Evolutionary conservation across 2,329 filamentous ascomycete species (phyloP).

Genomic region (Penicillium nordicum): DNA sequence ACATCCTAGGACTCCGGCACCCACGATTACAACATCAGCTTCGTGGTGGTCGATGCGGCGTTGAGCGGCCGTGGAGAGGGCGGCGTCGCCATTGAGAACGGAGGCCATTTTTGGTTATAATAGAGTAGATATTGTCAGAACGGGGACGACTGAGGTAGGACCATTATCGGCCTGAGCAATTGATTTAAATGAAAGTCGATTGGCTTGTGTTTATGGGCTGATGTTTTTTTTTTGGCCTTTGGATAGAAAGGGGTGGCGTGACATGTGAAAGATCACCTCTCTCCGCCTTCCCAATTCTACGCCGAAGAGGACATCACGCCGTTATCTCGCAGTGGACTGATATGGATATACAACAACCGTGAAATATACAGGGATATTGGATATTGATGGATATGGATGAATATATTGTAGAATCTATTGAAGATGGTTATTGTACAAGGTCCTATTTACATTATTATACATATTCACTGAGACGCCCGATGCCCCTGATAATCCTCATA

Average conservation of each 20-base stretch:
- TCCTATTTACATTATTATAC: constrained; percentile 7
- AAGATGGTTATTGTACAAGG: not conserved
- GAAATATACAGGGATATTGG: not conserved
- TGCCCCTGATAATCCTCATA: not conserved
- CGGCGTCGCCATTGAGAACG: constrained; percentile 23
- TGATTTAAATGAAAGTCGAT: constrained; percentile 22
- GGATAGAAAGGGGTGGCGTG: constrained; percentile 29
- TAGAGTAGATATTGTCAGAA: constrained; percentile 12
- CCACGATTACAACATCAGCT: constrained; percentile 84
- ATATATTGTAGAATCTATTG: not conserved
- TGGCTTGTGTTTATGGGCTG: constrained; percentile 19
- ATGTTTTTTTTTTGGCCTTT: constrained; percentile 11
- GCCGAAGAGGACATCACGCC: constrained; percentile 6
- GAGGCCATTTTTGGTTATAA: constrained; percentile 25
- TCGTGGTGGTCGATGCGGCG: constrained; percentile 57
- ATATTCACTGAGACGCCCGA: not conserved
- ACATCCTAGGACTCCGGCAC: constrained; percentile 86
- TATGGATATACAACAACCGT: not conserved
- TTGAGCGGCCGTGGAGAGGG: constrained; percentile 37
- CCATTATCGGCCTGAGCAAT: constrained; percentile 13
- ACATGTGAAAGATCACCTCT: constrained; percentile 29
- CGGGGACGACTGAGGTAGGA: constrained; percentile 12
- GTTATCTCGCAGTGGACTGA: not conserved
- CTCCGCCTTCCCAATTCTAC: constrained; percentile 13
- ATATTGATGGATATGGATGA: too few species aligned